Evolutionary conservation across 495 filamentous ascomycete species (phyloP), one percentile per base, ranked within the genome.

Genomic region (Hyphodiscus hymeniophilus): DNA sequence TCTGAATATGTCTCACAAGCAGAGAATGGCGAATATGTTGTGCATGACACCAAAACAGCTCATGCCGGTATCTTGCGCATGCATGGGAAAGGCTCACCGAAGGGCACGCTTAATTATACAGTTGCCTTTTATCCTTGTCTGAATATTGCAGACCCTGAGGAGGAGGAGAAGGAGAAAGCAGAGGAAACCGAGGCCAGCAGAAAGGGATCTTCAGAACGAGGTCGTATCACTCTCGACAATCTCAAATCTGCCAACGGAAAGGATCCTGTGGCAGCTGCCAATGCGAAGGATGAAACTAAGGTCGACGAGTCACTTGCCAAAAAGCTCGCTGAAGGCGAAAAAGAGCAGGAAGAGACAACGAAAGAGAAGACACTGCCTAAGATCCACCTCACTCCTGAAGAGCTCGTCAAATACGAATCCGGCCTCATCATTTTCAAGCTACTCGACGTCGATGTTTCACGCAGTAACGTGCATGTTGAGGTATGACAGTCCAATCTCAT

Each of bases 381-480:
- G 66, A 72, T 95, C 42, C 79, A 70, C 45, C 76, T 99, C 45
- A 78, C 74, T 7, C 76, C 79, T 2, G 81, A 96, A 34, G 86
- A 96, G 55, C 71, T 99, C 23, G 54, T 80, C 30, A 81, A 84
- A 58, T 81, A 96, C 58, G 89, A 95, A 63, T 91, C 88, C 42
- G 92, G 92, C 32, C 77, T 99, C 41, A 72, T 99, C 45, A 85
- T 97, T 38, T 97, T 97, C 77, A 89, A 88, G 59, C 75, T 99
- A 48, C 82, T 95, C 57, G 88, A 96, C 50, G 88, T 80, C 22
- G 78, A 94, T 33, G 71, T 97, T 50, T 74, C 84, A 13, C 81
- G 85, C 47, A 79, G 70, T 38, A 77, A 89, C 55, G 82, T 81
- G 18, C 81, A 87, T 56, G 67, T 99, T 28, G 90, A 99, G 59